Conservation (phyloP, 768 basidiomycete genomes). For the Psilocybe cubensis region DNA sequence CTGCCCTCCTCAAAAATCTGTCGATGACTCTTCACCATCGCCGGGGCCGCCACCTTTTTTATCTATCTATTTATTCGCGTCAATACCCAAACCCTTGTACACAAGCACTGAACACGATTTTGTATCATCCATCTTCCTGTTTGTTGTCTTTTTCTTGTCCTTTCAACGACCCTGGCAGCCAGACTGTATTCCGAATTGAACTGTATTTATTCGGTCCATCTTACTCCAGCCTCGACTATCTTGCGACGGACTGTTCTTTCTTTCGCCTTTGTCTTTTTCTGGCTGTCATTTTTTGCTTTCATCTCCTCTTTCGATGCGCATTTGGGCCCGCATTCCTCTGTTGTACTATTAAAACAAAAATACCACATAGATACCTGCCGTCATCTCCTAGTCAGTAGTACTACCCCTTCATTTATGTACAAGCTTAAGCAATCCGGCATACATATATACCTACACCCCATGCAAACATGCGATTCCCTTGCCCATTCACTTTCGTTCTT, state of each 20-base stretch:
- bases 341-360: constrained; percentile 4
- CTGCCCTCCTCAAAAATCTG: neutral
- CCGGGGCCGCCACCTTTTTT: neutral
- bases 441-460: neutral
- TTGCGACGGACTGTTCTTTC: neutral
- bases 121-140: constrained; percentile 4
- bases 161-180: neutral
- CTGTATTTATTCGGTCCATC: neutral
- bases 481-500: neutral
- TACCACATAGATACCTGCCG: neutral
- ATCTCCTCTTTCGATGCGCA: neutral
- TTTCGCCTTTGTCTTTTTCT: neutral
- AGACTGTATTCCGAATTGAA: constrained; percentile 9
- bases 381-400: neutral
- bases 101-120: constrained; percentile 2
- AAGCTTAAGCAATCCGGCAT: neutral
- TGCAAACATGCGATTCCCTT: neutral
- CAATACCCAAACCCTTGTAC: constrained; percentile 12
- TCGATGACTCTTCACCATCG: neutral
- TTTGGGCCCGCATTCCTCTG: neutral
- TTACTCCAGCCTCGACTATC: neutral
- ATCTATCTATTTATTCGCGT: constrained; percentile 26
- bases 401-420: constrained; percentile 2
- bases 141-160: neutral
- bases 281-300: neutral